These are phyloP conservation scores for Saccharomyces hybrid DNA, from an alignment of 1,139 yeast genomes.

Conservation along the genomic window DNA sequence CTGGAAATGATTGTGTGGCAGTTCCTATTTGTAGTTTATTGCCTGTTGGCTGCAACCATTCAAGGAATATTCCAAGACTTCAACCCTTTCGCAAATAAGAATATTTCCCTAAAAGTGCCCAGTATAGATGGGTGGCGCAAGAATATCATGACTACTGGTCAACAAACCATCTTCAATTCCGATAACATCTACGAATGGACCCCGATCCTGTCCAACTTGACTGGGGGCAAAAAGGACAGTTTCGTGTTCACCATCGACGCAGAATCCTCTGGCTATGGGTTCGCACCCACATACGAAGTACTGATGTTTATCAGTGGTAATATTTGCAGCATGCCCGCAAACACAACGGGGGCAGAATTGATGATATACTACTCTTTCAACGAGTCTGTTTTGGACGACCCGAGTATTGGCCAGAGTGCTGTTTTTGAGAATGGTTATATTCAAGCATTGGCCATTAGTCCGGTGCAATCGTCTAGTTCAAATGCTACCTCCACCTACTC, in stretches of 20 bases:
- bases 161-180: constrained; percentile 12
- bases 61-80: not conserved
- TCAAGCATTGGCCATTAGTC: constrained; percentile 44
- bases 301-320: constrained; percentile 55
- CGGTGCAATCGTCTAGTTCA: constrained; percentile 23
- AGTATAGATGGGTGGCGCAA: not conserved
- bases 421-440: constrained; percentile 44
- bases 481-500: constrained; percentile 16
- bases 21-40: not conserved
- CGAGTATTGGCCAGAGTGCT: constrained; percentile 17
- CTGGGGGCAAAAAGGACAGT: constrained; percentile 20
- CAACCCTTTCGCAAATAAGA: not conserved
- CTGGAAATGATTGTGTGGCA: not conserved
- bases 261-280: constrained; percentile 11
- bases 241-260: constrained; percentile 21
- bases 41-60: not conserved
- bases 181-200: constrained; percentile 25
- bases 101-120: not conserved
- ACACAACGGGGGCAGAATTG: constrained; percentile 35
- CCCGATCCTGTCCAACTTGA: constrained; percentile 20
- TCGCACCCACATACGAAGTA: constrained; percentile 37
- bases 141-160: not conserved
- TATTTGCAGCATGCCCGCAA: constrained; percentile 43
- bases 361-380: constrained; percentile 47
- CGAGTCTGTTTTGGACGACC: constrained; percentile 34